A percentile compares a stretch with the other conserved stretches of the same genome.
Conservation (phyloP, 129 eudicot genomes). For the Centella asiatica region DNA sequence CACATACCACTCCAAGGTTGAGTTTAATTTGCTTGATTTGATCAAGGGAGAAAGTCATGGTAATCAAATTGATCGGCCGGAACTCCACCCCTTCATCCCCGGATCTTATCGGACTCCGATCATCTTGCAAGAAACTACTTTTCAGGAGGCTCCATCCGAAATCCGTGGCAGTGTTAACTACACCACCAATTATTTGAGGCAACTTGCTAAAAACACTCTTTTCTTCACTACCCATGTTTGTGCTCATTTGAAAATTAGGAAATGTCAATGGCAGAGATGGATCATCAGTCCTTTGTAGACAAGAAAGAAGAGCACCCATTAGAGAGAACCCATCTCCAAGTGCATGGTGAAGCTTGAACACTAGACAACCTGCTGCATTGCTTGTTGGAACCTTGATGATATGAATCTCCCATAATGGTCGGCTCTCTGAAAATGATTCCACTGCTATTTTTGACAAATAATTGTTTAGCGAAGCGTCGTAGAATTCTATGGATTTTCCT, state of each 20-base stretch:
- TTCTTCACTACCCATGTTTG: slow-evolving; percentile 2
- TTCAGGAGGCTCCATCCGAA: slow-evolving; percentile 24
- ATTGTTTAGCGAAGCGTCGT: slow-evolving; percentile 30
- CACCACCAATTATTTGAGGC: slow-evolving; percentile 12
- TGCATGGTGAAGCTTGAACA: slow-evolving; percentile 65
- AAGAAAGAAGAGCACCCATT: slow-evolving; percentile 70
- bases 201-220: slow-evolving; percentile 19
- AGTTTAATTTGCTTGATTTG: slow-evolving; percentile 16
- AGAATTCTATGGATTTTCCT: slow-evolving; percentile 24
- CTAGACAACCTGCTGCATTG: slow-evolving; percentile 46
- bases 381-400: slow-evolving; percentile 48
- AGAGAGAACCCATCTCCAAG: slow-evolving; percentile 67
- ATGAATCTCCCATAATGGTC: slow-evolving; percentile 59
- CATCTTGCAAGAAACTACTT: slow-evolving; percentile 20
- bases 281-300: slow-evolving; percentile 49
- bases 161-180: slow-evolving; percentile 26
- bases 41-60: slow-evolving; percentile 16
- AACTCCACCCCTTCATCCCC: slow-evolving; percentile 14
- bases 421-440: slow-evolving; percentile 35
- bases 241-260: slow-evolving; percentile 28
- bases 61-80: slow-evolving; percentile 18
- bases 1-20: slow-evolving; percentile 20
- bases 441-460: slow-evolving; percentile 38
- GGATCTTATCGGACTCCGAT: slow-evolving; percentile 22
- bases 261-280: slow-evolving; percentile 52